These are phyloP conservation scores for Silene latifolia DNA, from an alignment of 148 eudicot genomes.

Conservation along the genomic window DNA sequence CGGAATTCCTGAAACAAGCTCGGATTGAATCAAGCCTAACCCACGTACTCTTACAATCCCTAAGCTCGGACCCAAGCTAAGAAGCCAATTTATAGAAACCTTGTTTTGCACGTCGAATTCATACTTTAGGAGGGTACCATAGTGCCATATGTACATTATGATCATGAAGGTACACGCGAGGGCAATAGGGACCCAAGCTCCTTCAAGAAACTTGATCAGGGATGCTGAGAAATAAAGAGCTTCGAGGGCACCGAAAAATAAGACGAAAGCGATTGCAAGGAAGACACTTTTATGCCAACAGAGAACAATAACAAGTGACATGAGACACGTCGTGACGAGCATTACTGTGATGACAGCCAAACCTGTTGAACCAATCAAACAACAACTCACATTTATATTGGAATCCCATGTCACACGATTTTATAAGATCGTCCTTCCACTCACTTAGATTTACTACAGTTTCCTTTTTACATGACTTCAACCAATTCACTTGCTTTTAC, in stretches of 20 bases:
- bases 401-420: neutral
- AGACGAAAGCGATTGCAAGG: constrained; percentile 61
- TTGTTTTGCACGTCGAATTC: constrained; percentile 84
- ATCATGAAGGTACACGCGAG: constrained; percentile 63
- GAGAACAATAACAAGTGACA: constrained; percentile 88
- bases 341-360: constrained; percentile 95
- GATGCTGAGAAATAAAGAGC: constrained; percentile 92
- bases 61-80: constrained; percentile 68
- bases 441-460: no score
- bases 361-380: constrained; percentile 43
- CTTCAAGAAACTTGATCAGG: constrained; percentile 86
- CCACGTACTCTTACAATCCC: constrained; percentile 91
- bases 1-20: constrained; percentile 91
- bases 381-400: neutral
- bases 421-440: neutral
- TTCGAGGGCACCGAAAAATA: constrained; percentile 83
- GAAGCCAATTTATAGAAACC: constrained; percentile 92
- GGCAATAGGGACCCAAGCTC: constrained; percentile 96
- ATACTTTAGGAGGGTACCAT: constrained; percentile 70
- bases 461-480: no score
- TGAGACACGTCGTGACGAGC: constrained; percentile 96
- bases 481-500: no score
- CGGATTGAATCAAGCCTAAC: constrained; percentile 85
- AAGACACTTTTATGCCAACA: constrained; percentile 74
- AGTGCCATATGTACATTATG: constrained; percentile 81